A percentile compares a stretch with the other conserved stretches of the same genome.
These are phyloP conservation scores for Pichia norvegensis DNA, from an alignment of 1,139 yeast species.

Conservation along the genomic window DNA sequence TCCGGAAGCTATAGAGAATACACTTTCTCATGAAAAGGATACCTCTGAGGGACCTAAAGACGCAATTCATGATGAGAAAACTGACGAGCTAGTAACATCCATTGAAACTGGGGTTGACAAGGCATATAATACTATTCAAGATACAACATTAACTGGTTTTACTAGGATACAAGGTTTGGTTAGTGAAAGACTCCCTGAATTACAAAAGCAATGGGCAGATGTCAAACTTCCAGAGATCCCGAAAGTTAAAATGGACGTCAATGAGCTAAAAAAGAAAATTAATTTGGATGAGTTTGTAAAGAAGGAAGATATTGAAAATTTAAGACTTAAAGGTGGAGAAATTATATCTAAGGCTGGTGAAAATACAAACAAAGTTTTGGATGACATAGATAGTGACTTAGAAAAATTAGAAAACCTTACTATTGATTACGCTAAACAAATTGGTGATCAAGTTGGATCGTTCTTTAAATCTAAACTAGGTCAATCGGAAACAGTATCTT, in stretches of 20 bases:
- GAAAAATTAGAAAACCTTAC: constrained; percentile 63
- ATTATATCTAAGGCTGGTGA: constrained; percentile 28
- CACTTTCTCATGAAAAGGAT: constrained; percentile 3
- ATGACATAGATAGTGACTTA: constrained; percentile 57
- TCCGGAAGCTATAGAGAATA: constrained; percentile 12
- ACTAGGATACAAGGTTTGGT: constrained; percentile 27
- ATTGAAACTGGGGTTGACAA: constrained; percentile 49
- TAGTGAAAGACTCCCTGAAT: constrained; percentile 26
- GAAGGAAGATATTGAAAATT: constrained; percentile 27
- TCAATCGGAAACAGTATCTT: constrained; percentile 11
- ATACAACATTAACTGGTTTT: constrained; percentile 35
- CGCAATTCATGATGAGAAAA: constrained; percentile 26
- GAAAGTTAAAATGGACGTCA: constrained; percentile 19
- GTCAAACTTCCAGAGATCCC: constrained; percentile 15
- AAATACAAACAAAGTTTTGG: constrained; percentile 54
- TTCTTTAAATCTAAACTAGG: constrained; percentile 33
- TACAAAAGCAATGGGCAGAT: constrained; percentile 12
- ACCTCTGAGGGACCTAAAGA: constrained; percentile 6
- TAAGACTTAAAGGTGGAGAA: constrained; percentile 36
- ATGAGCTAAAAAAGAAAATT: constrained; percentile 27
- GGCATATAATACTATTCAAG: constrained; percentile 40
- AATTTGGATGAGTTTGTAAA: constrained; percentile 21
- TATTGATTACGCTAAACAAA: constrained; percentile 45
- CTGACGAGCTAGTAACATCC: constrained; percentile 42
- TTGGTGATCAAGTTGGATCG: constrained; percentile 36